Evolutionary conservation across 1,284 basidiomycete species (phyloP).

Genomic region (Ustilago hordei): DNA sequence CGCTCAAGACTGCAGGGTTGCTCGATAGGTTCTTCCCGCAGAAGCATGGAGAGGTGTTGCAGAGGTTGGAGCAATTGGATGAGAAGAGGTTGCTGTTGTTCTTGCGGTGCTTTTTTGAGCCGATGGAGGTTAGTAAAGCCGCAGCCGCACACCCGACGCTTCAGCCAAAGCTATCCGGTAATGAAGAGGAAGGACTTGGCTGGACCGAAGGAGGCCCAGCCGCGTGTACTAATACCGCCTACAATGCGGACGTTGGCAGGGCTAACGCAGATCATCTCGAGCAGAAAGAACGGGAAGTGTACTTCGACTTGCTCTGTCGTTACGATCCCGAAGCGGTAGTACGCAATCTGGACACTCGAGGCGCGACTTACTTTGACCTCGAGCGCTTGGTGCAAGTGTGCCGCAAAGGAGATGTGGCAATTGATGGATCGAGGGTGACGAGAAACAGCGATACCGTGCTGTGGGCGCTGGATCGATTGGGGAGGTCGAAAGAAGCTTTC

Average conservation of each 20-base stretch:
- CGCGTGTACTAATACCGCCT: neutral
- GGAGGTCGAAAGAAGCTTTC: conserved; percentile 74
- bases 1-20: conserved; percentile 79
- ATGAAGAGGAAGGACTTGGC: conserved; percentile 64
- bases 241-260: conserved; percentile 36
- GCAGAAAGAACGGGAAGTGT: conserved; percentile 74
- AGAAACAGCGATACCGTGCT: conserved; percentile 81
- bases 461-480: conserved; percentile 81
- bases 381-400: conserved; percentile 76
- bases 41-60: conserved; percentile 74
- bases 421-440: conserved; percentile 31
- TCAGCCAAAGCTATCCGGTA: conserved; percentile 13
- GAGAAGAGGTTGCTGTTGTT: conserved; percentile 80
- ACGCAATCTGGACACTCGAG: conserved; percentile 76
- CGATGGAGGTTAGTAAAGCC: conserved; percentile 71
- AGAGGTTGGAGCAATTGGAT: conserved; percentile 65
- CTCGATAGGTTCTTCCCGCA: conserved; percentile 76
- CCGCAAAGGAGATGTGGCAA: conserved; percentile 71
- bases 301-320: conserved; percentile 80
- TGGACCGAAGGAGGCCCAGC: conserved; percentile 13
- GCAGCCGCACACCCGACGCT: conserved; percentile 62
- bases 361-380: conserved; percentile 76
- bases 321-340: conserved; percentile 79
- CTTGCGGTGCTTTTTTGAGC: conserved; percentile 80
- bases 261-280: conserved; percentile 71